A percentile compares a stretch with the other conserved stretches of the same genome.
These are phyloP conservation scores for Alternaria viburni DNA, from an alignment of 2,329 filamentous ascomycete species.

Conservation along the genomic window DNA sequence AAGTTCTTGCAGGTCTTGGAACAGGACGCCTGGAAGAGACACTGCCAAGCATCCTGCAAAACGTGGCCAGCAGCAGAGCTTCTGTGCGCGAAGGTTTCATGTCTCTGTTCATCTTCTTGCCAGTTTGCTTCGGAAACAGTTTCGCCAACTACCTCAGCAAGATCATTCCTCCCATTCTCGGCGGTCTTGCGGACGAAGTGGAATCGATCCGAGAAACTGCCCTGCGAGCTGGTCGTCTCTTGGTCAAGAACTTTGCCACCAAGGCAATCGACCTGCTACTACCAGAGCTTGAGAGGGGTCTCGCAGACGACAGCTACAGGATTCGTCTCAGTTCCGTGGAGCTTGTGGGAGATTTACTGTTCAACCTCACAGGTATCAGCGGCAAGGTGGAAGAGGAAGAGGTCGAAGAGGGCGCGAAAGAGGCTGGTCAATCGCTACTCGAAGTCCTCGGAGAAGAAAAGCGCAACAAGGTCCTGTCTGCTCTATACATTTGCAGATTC, in stretches of 20 bases:
- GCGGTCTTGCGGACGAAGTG: conserved; percentile 92
- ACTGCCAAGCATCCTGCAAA: conserved; percentile 92
- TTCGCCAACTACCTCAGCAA: conserved; percentile 94
- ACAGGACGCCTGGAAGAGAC: conserved; percentile 94
- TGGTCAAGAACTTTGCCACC: conserved; percentile 98
- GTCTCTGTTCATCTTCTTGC: conserved; percentile 99
- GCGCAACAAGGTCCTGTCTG: conserved; percentile 95
- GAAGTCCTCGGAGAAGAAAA: conserved; percentile 95
- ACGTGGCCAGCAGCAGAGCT: conserved; percentile 88
- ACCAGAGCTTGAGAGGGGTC: conserved; percentile 91
- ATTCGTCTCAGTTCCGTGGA: conserved; percentile 98
- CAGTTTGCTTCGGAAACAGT: conserved; percentile 98
- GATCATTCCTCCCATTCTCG: conserved; percentile 93
- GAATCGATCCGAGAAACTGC: conserved; percentile 98
- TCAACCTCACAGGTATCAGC: conserved; percentile 95
- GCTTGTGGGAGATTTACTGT: conserved; percentile 92
- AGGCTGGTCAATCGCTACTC: conserved; percentile 90
- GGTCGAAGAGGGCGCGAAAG: conserved; percentile 79
- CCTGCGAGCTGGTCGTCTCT: conserved; percentile 85
- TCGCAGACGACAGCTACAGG: conserved; percentile 96
- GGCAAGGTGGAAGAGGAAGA: conserved; percentile 77
- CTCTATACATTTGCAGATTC: conserved; percentile 95
- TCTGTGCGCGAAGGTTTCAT: conserved; percentile 97
- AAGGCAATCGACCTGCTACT: conserved; percentile 92
- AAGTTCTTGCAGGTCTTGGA: conserved; percentile 93